Evolutionary conservation across 495 filamentous ascomycete species (phyloP).

Genomic region (Zalerion maritima): DNA sequence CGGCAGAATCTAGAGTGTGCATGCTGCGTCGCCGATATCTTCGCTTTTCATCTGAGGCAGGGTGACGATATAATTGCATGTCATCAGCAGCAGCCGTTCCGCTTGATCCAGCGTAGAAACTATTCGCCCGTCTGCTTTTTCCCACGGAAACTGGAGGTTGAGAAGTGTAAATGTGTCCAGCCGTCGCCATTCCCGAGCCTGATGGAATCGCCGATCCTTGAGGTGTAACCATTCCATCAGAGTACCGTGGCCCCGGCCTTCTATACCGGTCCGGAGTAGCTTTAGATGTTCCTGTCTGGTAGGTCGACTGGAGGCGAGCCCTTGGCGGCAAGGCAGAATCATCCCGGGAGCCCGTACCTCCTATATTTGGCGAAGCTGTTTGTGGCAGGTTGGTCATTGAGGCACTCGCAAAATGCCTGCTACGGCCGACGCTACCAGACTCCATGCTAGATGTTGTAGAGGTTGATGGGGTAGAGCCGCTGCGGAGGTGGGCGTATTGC

Average conservation of each 20-base stretch:
- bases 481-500: conserved; percentile 38
- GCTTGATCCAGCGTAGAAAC: conserved; percentile 22
- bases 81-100: conserved; percentile 32
- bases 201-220: conserved; percentile 19
- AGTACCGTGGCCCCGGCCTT: conserved; percentile 26
- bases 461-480: conserved; percentile 28
- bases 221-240: conserved; percentile 20
- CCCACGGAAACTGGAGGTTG: conserved; percentile 10
- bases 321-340: conserved; percentile 17
- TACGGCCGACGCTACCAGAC: conserved; percentile 27
- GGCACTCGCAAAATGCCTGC: conserved; percentile 44
- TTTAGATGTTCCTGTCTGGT: conserved; percentile 17
- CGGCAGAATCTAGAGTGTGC: conserved; percentile 58
- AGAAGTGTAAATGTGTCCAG: conserved; percentile 28
- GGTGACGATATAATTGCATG: conserved; percentile 30
- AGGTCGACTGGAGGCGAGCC: conserved; percentile 26
- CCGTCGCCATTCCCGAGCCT: conserved; percentile 20
- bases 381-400: conserved; percentile 33
- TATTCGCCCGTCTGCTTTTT: conserved; percentile 28
- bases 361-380: conserved; percentile 9
- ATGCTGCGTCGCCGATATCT: conserved; percentile 72
- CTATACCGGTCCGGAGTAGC: conserved; percentile 36
- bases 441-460: too few species aligned
- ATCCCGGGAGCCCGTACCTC: conserved; percentile 13
- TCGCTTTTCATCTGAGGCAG: conserved; percentile 48